Evolutionary conservation across 345 rosid species (phyloP), one percentile per base, ranked within the genome.

Genomic region (Citrus mangshanensis): DNA sequence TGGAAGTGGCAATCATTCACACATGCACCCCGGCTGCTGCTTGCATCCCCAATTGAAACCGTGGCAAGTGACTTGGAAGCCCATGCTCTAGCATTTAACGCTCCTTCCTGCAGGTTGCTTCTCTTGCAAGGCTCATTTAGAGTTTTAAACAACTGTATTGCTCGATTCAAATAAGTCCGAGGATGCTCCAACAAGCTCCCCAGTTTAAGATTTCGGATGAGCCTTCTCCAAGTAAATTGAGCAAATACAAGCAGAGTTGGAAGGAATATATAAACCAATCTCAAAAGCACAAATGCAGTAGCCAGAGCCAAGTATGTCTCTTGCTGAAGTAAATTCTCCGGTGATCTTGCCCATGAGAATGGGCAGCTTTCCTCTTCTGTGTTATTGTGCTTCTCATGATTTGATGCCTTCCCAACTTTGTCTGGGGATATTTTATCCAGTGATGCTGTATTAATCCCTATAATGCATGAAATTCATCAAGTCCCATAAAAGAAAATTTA

Each of bases 301-400:
- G 99, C 98, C 79, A 96, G 83, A 51, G 95, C 87, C 64, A 96
- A 82, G 79, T 86, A 96, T 0, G 98, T 96, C 82, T 94, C 98
- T 78, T 94, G 95, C 7, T 83, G 86, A 65, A 96, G 88, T 85
- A 93, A 73, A 73, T 94, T 93, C 89, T 91, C 97, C 2, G 99
- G 99, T 60, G 99, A 93, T 86, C 91, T 94, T 75, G 95, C 97
- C 99, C 99, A 96, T 67, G 94, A 86, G 85, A 92, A 96, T 0
- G 97, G 99, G 78, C 98, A 96, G 85, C 84, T 93, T 73, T 96
- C 99, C 38, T 40, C 90, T 78, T 89, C 97, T 8, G 75, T 22
- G 74, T 78, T 84, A 68, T 79, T 83, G 73, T 84, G 81, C 84
- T 89, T 89, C 81, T 85, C 92, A 19, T 79, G 89, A 81, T 87